A percentile compares a stretch with the other conserved stretches of the same genome.
phyloP scores from a whole-genome alignment of 305 asterid species.

The Lippia alba region DNA sequence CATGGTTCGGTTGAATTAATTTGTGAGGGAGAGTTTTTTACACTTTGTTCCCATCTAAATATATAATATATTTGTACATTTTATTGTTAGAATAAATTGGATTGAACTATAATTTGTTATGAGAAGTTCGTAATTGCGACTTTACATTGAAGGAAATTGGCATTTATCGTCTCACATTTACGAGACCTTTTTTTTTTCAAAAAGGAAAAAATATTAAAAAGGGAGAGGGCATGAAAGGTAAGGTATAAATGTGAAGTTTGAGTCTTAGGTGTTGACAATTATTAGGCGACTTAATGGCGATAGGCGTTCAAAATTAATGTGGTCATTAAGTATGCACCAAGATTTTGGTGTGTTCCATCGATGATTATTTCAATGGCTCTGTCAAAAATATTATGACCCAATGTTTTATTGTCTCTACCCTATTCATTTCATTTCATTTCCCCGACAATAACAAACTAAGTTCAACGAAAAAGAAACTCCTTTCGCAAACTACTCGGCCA shows the following conservation, averaged over 20 bases:
- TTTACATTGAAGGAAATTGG: conserved; percentile 8
- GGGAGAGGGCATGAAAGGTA: not conserved
- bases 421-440: conserved; percentile 1
- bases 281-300: conserved; percentile 35
- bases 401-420: conserved; percentile 12
- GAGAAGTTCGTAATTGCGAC: too few species aligned
- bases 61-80: too few species aligned
- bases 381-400: conserved; percentile 29
- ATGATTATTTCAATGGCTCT: conserved; percentile 37
- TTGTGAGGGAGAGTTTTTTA: too few species aligned
- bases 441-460: conserved; percentile 4
- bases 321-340: conserved; percentile 53
- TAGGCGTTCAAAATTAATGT: conserved; percentile 42
- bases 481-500: not conserved
- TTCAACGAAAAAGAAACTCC: not conserved
- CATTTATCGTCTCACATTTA: conserved; percentile 32
- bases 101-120: too few species aligned
- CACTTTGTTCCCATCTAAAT: too few species aligned
- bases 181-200: not conserved
- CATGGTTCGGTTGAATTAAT: too few species aligned
- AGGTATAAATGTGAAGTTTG: conserved; percentile 31
- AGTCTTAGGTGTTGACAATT: conserved; percentile 41
- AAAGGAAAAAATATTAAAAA: too few species aligned
- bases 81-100: too few species aligned
- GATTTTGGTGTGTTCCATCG: conserved; percentile 52